These are phyloP conservation scores for Mariannaea sp. DNA, from an alignment of 2,329 filamentous ascomycete species.

Conservation along the genomic window DNA sequence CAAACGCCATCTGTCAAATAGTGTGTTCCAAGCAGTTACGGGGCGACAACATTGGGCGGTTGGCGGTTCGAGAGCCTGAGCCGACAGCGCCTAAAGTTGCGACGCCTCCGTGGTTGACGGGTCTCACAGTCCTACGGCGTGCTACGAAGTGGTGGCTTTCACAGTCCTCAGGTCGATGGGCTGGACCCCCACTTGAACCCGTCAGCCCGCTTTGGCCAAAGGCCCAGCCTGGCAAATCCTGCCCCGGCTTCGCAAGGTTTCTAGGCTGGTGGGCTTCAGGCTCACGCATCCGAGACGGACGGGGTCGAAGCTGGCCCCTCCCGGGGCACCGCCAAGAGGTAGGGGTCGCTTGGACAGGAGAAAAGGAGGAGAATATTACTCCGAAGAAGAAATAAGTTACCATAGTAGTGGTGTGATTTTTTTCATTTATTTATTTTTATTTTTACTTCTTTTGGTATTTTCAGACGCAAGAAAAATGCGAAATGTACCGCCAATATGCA, in stretches of 20 bases:
- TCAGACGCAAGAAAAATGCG: too few species aligned
- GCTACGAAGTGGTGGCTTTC: too few species aligned
- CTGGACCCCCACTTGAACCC: slow-evolving; percentile 6
- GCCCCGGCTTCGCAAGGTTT: neutral
- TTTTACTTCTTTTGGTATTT: too few species aligned
- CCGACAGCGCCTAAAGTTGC: slow-evolving; percentile 9
- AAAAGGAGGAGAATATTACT: neutral
- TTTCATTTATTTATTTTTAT: neutral
- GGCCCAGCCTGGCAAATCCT: neutral
- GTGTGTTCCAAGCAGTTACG: slow-evolving; percentile 7
- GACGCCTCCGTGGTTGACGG: neutral
- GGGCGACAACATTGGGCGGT: neutral
- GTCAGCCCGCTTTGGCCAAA: neutral
- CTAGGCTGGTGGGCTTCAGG: neutral
- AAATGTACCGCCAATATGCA: too few species aligned
- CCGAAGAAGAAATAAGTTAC: neutral
- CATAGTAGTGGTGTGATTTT: neutral
- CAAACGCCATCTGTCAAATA: slow-evolving; percentile 7
- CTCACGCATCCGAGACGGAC: neutral
- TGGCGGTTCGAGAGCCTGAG: neutral
- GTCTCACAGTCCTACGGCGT: too few species aligned
- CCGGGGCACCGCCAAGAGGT: slow-evolving; percentile 3
- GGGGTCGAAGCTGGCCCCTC: neutral
- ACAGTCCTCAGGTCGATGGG: too few species aligned
- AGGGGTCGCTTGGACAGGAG: neutral